phyloP scores from a whole-genome alignment of 192 early-diverging fungal genomes.

The Coemansia sp. region DNA sequence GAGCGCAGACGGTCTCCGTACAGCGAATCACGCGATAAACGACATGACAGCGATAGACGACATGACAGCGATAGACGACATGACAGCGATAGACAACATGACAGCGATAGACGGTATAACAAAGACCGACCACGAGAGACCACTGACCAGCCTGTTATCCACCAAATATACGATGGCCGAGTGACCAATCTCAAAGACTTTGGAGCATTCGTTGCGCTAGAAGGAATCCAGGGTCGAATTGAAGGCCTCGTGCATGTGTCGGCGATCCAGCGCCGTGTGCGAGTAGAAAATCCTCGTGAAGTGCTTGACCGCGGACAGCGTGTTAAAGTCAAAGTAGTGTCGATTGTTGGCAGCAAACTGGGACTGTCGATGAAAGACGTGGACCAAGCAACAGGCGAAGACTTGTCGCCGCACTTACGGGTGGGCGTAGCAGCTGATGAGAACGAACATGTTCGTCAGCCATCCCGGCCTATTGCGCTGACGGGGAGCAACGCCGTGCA shows the following conservation, averaged over 20 bases:
- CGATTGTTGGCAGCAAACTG: conserved; percentile 75
- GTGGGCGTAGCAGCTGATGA: conserved; percentile 43
- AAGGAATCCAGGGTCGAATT: conserved; percentile 70
- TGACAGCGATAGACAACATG: not conserved
- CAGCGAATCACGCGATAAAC: not conserved
- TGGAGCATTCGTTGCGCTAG: conserved; percentile 86
- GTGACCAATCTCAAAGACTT: conserved; percentile 87
- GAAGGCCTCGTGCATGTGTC: conserved; percentile 92
- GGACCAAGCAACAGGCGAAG: conserved; percentile 87
- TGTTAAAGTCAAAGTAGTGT: conserved; percentile 96
- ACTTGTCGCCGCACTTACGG: conserved; percentile 79
- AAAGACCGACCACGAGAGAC: not conserved
- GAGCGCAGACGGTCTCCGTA: not conserved
- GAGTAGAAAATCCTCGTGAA: conserved; percentile 79
- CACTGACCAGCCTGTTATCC: conserved; percentile 70
- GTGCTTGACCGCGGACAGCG: conserved; percentile 75
- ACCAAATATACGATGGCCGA: conserved; percentile 88
- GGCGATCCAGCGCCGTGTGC: conserved; percentile 60
- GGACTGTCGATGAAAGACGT: conserved; percentile 96
- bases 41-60: not conserved
- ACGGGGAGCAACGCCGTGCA: conserved; percentile 35
- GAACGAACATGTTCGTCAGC: not conserved
- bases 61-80: not conserved
- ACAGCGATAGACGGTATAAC: not conserved
- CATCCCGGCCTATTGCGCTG: conserved; percentile 9